Evolutionary conservation across 2,329 filamentous ascomycete species (phyloP), one percentile per base, ranked within the genome.

Genomic region (Ceratocystis alfenasii): DNA sequence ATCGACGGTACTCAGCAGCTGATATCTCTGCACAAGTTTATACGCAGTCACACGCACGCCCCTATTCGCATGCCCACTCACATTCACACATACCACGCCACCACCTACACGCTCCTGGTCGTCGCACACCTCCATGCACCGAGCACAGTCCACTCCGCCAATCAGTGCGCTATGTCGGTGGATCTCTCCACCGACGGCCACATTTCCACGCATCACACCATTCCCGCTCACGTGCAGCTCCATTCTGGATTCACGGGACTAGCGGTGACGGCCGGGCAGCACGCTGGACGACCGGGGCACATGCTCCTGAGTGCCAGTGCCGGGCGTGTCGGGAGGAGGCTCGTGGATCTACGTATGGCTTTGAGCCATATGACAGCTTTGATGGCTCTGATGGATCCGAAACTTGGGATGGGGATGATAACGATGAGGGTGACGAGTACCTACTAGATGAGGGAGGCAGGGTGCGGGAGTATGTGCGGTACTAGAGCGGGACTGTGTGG

Each of bases 381-480:
- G 48, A 25, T 12, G 17, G n/a, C n/a, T n/a, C n/a, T 48, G 45
- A 7, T 48, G 45, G 45, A 6, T 20, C 20, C 20, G 46, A 20
- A 20, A 5, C 20, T 20, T 48, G 36, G 36, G 36, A 41, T 41
- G 36, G 36, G 8, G 36, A 41, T 41, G 36, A 12, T 12, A 41
- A 41, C 10, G 36, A 48, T 20, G 48, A n/a, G 20, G 25, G 4
- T 53, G 48, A 53, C 8, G 22, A 12, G 48, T 46, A 55, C 25
- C 69, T 44, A 7, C 44, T 65, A 15, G n/a, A 61, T n/a, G 55
- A 65, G 4, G 64, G 55, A 22, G 15, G 22, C 12, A 22, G 55
- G 33, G 64, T 50, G 17, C 36, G 64, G 20, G 55, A 61, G 55
- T 61, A 50, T 41, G 59, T 22, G 60, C 25, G 25, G 60, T 62